phyloP scores from a whole-genome alignment of 257 asterid genomes.

The Echium plantagineum region DNA sequence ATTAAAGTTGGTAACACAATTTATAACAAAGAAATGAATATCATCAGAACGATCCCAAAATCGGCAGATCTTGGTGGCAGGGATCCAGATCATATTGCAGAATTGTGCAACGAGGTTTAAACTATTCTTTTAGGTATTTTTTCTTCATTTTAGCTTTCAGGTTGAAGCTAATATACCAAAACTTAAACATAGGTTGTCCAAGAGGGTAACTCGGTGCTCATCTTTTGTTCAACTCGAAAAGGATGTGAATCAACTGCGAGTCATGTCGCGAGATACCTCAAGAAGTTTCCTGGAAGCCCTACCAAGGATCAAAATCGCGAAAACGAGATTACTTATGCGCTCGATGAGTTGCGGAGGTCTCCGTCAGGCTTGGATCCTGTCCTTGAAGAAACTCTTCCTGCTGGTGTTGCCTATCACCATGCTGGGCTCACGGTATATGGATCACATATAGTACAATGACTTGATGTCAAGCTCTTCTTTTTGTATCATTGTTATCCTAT shows the following conservation, averaged over 20 bases:
- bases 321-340: constrained; percentile 54
- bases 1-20: constrained; percentile 71
- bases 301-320: constrained; percentile 32
- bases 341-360: constrained; percentile 77
- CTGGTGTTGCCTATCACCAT: constrained; percentile 97
- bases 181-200: constrained; percentile 61
- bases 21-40: constrained; percentile 69
- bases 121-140: constrained; percentile 13
- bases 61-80: constrained; percentile 71
- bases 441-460: constrained; percentile 2
- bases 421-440: constrained; percentile 86
- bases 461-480: background rate
- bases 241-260: constrained; percentile 97
- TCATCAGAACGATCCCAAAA: constrained; percentile 64
- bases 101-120: constrained; percentile 88
- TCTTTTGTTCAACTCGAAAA: constrained; percentile 93
- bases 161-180: background rate
- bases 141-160: background rate
- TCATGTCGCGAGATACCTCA: constrained; percentile 78
- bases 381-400: constrained; percentile 86
- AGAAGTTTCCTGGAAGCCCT: constrained; percentile 40
- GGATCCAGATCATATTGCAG: constrained; percentile 94
- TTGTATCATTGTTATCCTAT: background rate
- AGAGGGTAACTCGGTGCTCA: constrained; percentile 94
- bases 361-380: constrained; percentile 92